Evolutionary conservation across 2,329 filamentous ascomycete species (phyloP), one percentile per base, ranked within the genome.

Genomic region (Hysterium pulicare): DNA sequence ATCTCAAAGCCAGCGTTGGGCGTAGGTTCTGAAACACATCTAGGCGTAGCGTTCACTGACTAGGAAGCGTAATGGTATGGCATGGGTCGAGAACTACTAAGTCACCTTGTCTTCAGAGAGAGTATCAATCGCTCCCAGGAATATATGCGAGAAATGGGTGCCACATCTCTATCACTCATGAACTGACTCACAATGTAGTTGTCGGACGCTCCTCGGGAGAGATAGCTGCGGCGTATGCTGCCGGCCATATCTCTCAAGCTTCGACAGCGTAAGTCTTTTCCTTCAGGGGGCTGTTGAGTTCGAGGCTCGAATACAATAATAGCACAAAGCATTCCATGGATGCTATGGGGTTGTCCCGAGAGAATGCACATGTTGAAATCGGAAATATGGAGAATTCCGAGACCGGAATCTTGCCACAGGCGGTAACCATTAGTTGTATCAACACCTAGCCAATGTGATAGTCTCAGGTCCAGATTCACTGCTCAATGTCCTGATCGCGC

Each of bases 41-140:
- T 66, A 6, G 56, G 45, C 9, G 43, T 49, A 22, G 31, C 44
- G 8, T 49, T 45, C 32, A 49, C 47, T 1, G 47, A 45, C 7
- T 45, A 49, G 28, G 47, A 45, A 10, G 47, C 47, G 3, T 45
- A 49, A 19, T 49, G 42, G 41, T 16, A 28, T n/a, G 36, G 33
- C 2, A 45, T 48, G 44, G 45, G 38, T 10, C 24, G 30, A 5
- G 47, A 49, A 30, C 32, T 49, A 24, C 44, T 13, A 38, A 42
- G 5, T 21, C 28, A 38, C 7, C 32, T 15, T 7, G 17, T 9
- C 7, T 21, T 37, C 13, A 6, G 10, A 16, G 20, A 6, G 6
- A 37, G 34, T 24, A 6, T 37, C 8, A 6, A 21, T 6, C 34
- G 34, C 11, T 37, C 34, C 6, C 34, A 37, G 3, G 33, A 22